Percentiles rank a stretch among this genome's conserved stretches.
phyloP scores from a whole-genome alignment of 441 rosid species.

The Aleurites moluccanus region DNA sequence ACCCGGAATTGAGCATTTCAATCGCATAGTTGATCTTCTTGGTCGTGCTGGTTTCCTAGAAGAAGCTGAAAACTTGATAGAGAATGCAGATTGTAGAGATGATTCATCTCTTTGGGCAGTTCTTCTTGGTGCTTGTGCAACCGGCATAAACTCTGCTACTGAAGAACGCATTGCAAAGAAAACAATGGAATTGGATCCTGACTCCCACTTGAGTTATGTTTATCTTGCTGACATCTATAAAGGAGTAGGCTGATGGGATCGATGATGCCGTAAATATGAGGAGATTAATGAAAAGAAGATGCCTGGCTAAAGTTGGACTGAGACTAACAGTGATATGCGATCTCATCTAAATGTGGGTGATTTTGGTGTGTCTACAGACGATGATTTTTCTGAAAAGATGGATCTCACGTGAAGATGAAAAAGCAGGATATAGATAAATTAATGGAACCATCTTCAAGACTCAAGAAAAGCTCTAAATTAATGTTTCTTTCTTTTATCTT shows the following conservation, averaged over 20 bases:
- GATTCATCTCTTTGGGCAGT: constrained; percentile 80
- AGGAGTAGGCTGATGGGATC: constrained; percentile 68
- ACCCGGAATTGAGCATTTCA: constrained; percentile 76
- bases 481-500: neutral
- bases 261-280: constrained; percentile 62
- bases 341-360: constrained; percentile 18
- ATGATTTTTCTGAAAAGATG: neutral
- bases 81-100: constrained; percentile 54
- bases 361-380: neutral
- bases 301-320: constrained; percentile 73
- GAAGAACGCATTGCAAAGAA: constrained; percentile 78
- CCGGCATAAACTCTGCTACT: constrained; percentile 37
- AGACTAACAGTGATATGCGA: constrained; percentile 19
- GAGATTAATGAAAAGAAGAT: constrained; percentile 60
- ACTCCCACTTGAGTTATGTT: constrained; percentile 73
- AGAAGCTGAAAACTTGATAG: constrained; percentile 73
- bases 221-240: constrained; percentile 69
- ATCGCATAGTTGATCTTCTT: constrained; percentile 84
- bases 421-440: neutral
- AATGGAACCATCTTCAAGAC: neutral
- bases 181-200: constrained; percentile 64
- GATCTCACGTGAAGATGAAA: constrained; percentile 8
- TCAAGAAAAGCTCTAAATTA: constrained; percentile 2
- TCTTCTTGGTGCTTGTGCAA: constrained; percentile 81
- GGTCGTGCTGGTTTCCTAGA: constrained; percentile 82